Evolutionary conservation across 1,139 yeast genomes (phyloP).

Genomic region (Pneumocystis canis): DNA sequence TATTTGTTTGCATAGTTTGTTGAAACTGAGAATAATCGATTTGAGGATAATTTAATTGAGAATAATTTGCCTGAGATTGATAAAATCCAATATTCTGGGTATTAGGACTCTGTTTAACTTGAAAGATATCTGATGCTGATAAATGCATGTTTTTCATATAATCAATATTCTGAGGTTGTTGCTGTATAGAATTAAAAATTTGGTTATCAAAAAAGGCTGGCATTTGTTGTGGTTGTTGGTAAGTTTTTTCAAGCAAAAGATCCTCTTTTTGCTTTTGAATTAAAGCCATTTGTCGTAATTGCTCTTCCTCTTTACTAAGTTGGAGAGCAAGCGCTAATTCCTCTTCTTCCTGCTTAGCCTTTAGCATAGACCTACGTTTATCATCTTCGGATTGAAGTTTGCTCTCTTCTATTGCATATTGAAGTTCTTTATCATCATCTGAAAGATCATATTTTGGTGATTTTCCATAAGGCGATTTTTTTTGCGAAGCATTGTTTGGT

Average conservation of each 20-base stretch:
- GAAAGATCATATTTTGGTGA: constrained; percentile 11
- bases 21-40: constrained; percentile 37
- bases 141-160: constrained; percentile 5
- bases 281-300: constrained; percentile 21
- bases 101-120: neutral
- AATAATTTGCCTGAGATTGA: constrained; percentile 27
- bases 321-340: constrained; percentile 70
- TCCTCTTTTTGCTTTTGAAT: constrained; percentile 23
- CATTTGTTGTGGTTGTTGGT: constrained; percentile 29
- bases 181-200: constrained; percentile 28
- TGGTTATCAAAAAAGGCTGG: constrained; percentile 70
- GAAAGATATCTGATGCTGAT: constrained; percentile 20
- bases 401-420: constrained; percentile 70
- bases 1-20: constrained; percentile 46
- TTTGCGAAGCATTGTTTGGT: neutral
- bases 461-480: constrained; percentile 3
- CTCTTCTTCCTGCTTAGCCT: constrained; percentile 35
- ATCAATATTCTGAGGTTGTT: constrained; percentile 15
- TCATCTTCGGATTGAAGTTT: constrained; percentile 78
- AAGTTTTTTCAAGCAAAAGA: constrained; percentile 20
- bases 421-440: constrained; percentile 68
- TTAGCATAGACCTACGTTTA: constrained; percentile 37
- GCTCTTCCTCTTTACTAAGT: constrained; percentile 79
- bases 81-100: constrained; percentile 18
- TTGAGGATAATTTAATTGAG: constrained; percentile 30